Evolutionary conservation across 106 monocot species (phyloP), one percentile per base, ranked within the genome.

Genomic region (Posidonia australis): DNA sequence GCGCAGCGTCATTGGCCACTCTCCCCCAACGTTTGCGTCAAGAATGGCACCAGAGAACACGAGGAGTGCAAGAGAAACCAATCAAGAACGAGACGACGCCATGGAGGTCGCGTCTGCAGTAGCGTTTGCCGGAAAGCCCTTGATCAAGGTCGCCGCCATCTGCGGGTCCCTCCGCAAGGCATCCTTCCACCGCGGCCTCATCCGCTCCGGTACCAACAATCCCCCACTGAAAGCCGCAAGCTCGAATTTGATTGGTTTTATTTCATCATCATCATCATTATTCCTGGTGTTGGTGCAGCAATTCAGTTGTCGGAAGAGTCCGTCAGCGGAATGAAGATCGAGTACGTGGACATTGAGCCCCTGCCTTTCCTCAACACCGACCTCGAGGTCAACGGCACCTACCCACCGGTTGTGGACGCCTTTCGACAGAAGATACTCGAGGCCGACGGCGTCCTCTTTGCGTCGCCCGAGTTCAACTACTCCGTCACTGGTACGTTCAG

Each of bases 391-490:
- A 60, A 74, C 47, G 70, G 70, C 43, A 44, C 44, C 14, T 84
- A 56, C 32, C 80, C 84, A 0, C 22, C 80, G 3, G 19, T 69
- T 2, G 84, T 84, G 9, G 80, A 80, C 54, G 65, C 51, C 10
- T 80, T 84, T 54, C 62, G 84, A 41, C 45, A 27, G 17, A 72
- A 60, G 56, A 75, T 84, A n/a, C 68, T 54, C 1, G 60, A 72
- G 12, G 80, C 84, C 17, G 84, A 84, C 31, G 54, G 72, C 26
- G 49, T 84, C 45, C 77, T 84, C 46, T 80, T 84, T 32, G 80
- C 80, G 17, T 71, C 77, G 5, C 84, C 84, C 2, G 84, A 80
- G 65, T 80, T 77, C 71, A 84, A 80, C 60, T 80, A 80, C 64
- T 84, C 77, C 13, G 1, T 80, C 29, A 44, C 84, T 9, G 77